Percentiles rank a stretch among this genome's conserved stretches.
Conservation (phyloP, 345 rosid species). For the Camelina sativa region DNA sequence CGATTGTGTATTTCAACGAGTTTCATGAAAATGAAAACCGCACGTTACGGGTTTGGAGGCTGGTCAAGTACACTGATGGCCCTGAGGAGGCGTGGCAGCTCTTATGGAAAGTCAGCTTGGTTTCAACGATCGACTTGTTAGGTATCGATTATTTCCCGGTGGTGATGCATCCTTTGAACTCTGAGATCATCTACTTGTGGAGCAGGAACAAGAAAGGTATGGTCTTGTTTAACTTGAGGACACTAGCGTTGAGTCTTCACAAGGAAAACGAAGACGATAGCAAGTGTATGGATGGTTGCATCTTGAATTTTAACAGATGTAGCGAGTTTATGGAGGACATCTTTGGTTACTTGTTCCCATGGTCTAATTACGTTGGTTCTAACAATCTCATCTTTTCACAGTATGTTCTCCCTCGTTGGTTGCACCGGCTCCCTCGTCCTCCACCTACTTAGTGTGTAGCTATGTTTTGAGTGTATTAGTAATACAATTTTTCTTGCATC, state of each 20-base stretch:
- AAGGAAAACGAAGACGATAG: not conserved
- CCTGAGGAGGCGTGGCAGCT: slow-evolving; percentile 15
- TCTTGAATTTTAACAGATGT: not conserved
- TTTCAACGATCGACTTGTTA: not conserved
- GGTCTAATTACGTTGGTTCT: not conserved
- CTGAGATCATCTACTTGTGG: slow-evolving; percentile 35
- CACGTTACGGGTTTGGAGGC: slow-evolving; percentile 33
- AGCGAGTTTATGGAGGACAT: not conserved
- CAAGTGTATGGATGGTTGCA: slow-evolving; percentile 27
- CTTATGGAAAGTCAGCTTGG: not conserved
- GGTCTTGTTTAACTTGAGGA: slow-evolving; percentile 29
- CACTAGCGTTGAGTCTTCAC: slow-evolving; percentile 13
- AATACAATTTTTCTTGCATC: too few relatives aligned
- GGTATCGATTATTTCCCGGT: not conserved
- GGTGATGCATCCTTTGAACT: not conserved
- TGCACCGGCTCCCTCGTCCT: not conserved
- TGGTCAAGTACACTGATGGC: slow-evolving; percentile 7
- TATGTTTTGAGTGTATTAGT: too few relatives aligned
- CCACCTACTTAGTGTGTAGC: too few relatives aligned
- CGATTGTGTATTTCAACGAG: slow-evolving; percentile 31
- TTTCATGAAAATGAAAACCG: not conserved
- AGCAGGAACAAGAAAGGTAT: not conserved
- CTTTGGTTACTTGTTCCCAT: not conserved
- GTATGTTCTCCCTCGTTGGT: slow-evolving; percentile 38
- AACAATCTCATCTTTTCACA: slow-evolving; percentile 23